Conservation (phyloP, 805 yeast species). For the Candida sphagnicola region DNA sequence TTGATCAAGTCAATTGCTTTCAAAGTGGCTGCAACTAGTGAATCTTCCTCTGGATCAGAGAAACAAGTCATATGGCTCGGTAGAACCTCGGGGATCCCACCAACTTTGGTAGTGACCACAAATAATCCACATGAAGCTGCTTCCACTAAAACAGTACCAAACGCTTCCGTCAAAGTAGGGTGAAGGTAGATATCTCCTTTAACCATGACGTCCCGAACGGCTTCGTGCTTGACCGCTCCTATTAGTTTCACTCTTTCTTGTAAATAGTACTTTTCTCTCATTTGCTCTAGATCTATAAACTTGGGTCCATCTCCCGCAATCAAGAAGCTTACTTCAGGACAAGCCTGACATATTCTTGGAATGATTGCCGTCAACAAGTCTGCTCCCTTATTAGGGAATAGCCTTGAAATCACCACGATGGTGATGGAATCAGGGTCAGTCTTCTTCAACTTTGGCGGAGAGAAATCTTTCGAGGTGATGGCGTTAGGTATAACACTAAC, state of each 20-base stretch:
- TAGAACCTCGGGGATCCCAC: conserved; percentile 95
- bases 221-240: conserved; percentile 89
- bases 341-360: conserved; percentile 70
- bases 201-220: conserved; percentile 89
- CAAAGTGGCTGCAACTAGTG: conserved; percentile 66
- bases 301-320: conserved; percentile 98
- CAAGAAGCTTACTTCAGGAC: conserved; percentile 66
- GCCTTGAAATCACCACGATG: conserved; percentile 84
- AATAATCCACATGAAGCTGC: conserved; percentile 95
- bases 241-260: conserved; percentile 84
- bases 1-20: conserved; percentile 64
- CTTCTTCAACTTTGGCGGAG: conserved; percentile 10
- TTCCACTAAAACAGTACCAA: conserved; percentile 95
- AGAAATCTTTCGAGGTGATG: conserved; percentile 77
- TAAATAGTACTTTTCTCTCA: conserved; percentile 79
- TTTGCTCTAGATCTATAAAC: conserved; percentile 88
- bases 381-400: conserved; percentile 96
- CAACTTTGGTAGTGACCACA: conserved; percentile 93
- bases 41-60: conserved; percentile 83
- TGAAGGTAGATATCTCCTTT: conserved; percentile 92
- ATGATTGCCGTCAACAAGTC: conserved; percentile 80
- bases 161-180: conserved; percentile 93
- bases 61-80: conserved; percentile 92
- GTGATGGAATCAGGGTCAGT: conserved; percentile 45
- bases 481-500: conserved; percentile 97